These are phyloP conservation scores for Tolypocladium amazonense DNA, from an alignment of 2,329 filamentous ascomycete species.

Conservation along the genomic window DNA sequence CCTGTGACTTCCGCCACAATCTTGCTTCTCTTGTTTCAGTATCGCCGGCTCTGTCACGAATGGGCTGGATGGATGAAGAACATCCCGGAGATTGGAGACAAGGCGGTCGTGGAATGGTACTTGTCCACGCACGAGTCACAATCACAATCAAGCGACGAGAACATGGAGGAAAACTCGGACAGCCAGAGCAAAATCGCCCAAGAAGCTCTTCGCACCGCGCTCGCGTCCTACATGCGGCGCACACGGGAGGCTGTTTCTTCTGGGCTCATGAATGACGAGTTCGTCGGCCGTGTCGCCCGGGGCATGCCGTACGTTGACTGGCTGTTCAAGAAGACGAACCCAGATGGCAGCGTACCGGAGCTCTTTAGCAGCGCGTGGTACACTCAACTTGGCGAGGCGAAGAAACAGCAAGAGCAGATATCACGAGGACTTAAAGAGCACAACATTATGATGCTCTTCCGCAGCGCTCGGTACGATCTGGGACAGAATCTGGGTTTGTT, in stretches of 20 bases:
- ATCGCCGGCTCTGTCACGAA: constrained; percentile 41
- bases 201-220: constrained; percentile 22
- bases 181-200: constrained; percentile 7
- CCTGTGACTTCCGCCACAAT: constrained; percentile 43
- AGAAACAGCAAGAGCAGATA: constrained; percentile 22
- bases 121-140: constrained; percentile 14
- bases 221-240: constrained; percentile 15
- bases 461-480: constrained; percentile 23
- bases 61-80: constrained; percentile 49
- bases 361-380: constrained; percentile 24
- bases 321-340: constrained; percentile 22
- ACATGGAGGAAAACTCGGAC: constrained; percentile 6
- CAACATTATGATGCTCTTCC: constrained; percentile 24
- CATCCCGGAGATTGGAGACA: constrained; percentile 36
- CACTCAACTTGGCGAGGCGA: constrained; percentile 20
- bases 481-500: constrained; percentile 25
- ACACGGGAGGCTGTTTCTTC: constrained; percentile 1
- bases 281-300: constrained; percentile 11
- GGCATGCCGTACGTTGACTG: constrained; percentile 23
- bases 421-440: constrained; percentile 25
- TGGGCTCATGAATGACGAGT: constrained; percentile 1
- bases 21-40: constrained; percentile 35
- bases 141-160: constrained; percentile 4
- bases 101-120: constrained; percentile 40
- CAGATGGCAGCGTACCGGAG: constrained; percentile 14